These are phyloP conservation scores for Ajuga chamaepitys DNA, from an alignment of 257 asterid species.

Conservation along the genomic window DNA sequence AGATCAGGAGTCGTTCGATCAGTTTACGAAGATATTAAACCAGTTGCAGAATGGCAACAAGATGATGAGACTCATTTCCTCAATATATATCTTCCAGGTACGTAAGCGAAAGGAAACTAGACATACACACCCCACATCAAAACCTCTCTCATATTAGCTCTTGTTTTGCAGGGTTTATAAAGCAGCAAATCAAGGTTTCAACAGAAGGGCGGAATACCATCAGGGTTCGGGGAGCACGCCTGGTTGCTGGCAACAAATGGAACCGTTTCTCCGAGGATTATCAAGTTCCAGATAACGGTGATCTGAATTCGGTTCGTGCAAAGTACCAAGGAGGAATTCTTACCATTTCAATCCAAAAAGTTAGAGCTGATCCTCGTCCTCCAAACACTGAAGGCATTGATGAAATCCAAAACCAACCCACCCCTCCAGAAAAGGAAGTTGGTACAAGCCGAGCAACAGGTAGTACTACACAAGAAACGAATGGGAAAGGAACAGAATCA, in stretches of 20 bases:
- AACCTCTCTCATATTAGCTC: neutral
- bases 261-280: slow-evolving; percentile 67
- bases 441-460: slow-evolving; percentile 13
- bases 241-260: slow-evolving; percentile 64
- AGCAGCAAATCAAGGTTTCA: slow-evolving; percentile 50
- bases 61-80: slow-evolving; percentile 50
- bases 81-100: slow-evolving; percentile 66
- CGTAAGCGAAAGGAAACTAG: neutral
- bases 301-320: slow-evolving; percentile 44
- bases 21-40: slow-evolving; percentile 59
- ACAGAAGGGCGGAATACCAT: slow-evolving; percentile 51
- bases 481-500: slow-evolving; percentile 3
- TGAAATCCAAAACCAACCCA: slow-evolving; percentile 5
- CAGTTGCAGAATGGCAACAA: slow-evolving; percentile 49
- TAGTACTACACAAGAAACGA: slow-evolving; percentile 12
- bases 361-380: slow-evolving; percentile 6
- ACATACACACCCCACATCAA: neutral
- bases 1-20: slow-evolving; percentile 30
- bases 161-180: slow-evolving; percentile 40
- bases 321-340: slow-evolving; percentile 57
- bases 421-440: slow-evolving; percentile 20
- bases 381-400: slow-evolving; percentile 13
- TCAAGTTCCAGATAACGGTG: slow-evolving; percentile 46
- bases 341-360: slow-evolving; percentile 43
- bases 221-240: slow-evolving; percentile 58